Evolutionary conservation across 108 stramenopile species (phyloP).

Genomic region (Seminavis robusta): DNA sequence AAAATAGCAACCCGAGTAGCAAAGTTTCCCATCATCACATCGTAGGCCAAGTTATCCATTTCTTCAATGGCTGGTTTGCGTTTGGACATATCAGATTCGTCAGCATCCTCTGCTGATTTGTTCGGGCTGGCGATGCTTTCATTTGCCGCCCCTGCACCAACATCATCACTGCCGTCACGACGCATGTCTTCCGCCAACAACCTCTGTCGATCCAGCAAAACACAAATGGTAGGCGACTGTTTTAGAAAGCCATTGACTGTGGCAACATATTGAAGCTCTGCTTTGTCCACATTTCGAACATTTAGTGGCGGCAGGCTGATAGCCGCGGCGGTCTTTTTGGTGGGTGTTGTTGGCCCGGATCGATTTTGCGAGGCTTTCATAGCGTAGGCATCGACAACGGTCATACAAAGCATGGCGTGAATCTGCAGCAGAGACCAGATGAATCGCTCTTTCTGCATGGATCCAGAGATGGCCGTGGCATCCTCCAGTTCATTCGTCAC

Average conservation of each 20-base stretch:
- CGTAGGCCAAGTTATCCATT: slow-evolving; percentile 79
- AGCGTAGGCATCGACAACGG: slow-evolving; percentile 70
- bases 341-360: neutral
- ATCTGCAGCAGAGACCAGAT: slow-evolving; percentile 81
- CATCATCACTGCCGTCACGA: slow-evolving; percentile 5
- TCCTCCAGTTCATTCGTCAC: slow-evolving; percentile 34
- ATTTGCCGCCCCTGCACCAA: slow-evolving; percentile 4
- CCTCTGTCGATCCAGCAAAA: slow-evolving; percentile 72
- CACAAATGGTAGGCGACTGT: slow-evolving; percentile 49
- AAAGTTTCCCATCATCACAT: slow-evolving; percentile 89
- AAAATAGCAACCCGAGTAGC: slow-evolving; percentile 69
- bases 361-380: slow-evolving; percentile 26
- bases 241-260: slow-evolving; percentile 77
- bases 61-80: slow-evolving; percentile 57
- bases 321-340: neutral
- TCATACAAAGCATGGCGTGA: slow-evolving; percentile 83
- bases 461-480: slow-evolving; percentile 49
- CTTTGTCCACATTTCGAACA: slow-evolving; percentile 72
- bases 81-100: too few relatives aligned
- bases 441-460: slow-evolving; percentile 71
- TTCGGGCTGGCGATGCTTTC: too few relatives aligned
- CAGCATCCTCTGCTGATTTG: slow-evolving; percentile 16
- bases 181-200: slow-evolving; percentile 31
- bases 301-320: slow-evolving; percentile 62
- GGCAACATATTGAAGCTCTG: slow-evolving; percentile 80